phyloP scores from a whole-genome alignment of 2,329 filamentous ascomycete species.

The Fusarium mangiferae region DNA sequence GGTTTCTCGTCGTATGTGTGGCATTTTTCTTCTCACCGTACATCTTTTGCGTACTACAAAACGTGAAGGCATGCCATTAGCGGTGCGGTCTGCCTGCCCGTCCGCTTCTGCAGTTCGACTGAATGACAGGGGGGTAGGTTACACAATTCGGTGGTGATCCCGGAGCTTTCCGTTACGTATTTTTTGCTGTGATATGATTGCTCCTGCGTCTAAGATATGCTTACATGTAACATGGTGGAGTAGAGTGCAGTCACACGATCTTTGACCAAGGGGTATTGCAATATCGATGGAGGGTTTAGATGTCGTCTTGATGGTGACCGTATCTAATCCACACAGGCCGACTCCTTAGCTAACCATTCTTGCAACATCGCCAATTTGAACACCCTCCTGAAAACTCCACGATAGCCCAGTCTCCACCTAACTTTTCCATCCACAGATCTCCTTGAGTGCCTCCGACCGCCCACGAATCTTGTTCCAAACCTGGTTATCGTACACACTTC shows the following conservation, averaged over 20 bases:
- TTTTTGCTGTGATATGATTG: rapidly evolving
- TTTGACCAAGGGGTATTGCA: background rate
- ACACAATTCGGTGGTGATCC: background rate
- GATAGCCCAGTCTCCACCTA: background rate
- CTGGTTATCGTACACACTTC: background rate
- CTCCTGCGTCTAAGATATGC: background rate
- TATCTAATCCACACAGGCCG: background rate
- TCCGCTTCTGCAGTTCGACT: background rate
- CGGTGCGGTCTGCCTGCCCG: background rate
- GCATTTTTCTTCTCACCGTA: background rate
- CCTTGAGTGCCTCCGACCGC: background rate
- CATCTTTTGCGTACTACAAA: no score
- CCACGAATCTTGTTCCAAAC: background rate
- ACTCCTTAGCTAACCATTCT: background rate
- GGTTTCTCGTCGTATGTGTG: background rate
- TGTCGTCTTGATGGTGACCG: background rate
- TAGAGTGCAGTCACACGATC: background rate
- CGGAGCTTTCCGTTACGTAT: background rate
- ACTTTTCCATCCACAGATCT: background rate
- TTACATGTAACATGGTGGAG: rapidly evolving
- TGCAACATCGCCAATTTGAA: background rate
- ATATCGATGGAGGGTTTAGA: background rate
- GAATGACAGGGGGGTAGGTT: background rate
- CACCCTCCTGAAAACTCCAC: rapidly evolving
- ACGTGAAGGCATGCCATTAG: background rate